Evolutionary conservation across 192 early-diverging fungal species (phyloP).

Genomic region (Ramicandelaber brevisporus): DNA sequence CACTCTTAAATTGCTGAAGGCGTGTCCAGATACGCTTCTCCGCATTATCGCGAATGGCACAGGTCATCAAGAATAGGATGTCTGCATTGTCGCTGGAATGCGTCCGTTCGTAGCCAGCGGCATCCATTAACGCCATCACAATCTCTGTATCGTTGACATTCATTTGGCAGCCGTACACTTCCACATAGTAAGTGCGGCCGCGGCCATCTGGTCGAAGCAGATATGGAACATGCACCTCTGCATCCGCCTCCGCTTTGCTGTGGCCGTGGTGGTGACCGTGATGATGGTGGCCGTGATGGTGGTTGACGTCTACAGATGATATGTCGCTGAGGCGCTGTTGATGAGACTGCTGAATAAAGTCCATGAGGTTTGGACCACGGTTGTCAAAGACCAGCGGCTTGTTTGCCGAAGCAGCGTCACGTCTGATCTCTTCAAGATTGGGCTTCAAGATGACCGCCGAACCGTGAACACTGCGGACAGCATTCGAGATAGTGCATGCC

Average conservation of each 20-base stretch:
- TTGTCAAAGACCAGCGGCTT: slow-evolving; percentile 2
- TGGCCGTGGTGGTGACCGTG: no score
- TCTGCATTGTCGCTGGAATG: slow-evolving; percentile 23
- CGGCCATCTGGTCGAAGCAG: no score
- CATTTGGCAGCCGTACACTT: slow-evolving; percentile 66
- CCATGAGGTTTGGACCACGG: slow-evolving; percentile 1
- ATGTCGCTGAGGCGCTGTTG: no score
- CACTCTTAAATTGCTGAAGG: slow-evolving; percentile 26
- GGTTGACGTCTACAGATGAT: no score
- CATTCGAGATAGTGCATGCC: no score
- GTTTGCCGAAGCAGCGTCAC: no score
- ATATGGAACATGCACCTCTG: no score
- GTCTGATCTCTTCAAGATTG: no score
- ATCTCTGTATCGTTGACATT: slow-evolving; percentile 61
- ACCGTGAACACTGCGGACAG: no score
- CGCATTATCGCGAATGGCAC: slow-evolving; percentile 53
- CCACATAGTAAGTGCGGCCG: slow-evolving; percentile 39
- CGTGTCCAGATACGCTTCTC: slow-evolving; percentile 47
- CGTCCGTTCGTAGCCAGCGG: slow-evolving; percentile 35
- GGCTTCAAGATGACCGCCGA: no score
- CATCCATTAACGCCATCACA: slow-evolving; percentile 40
- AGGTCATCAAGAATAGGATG: slow-evolving; percentile 49
- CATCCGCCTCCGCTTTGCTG: no score
- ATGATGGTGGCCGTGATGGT: no score
- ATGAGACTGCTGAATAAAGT: slow-evolving; percentile 3